A percentile compares a stretch with the other conserved stretches of the same genome.
phyloP scores from a whole-genome alignment of 2,329 filamentous ascomycete genomes.

The Coniochaeta sp. region DNA sequence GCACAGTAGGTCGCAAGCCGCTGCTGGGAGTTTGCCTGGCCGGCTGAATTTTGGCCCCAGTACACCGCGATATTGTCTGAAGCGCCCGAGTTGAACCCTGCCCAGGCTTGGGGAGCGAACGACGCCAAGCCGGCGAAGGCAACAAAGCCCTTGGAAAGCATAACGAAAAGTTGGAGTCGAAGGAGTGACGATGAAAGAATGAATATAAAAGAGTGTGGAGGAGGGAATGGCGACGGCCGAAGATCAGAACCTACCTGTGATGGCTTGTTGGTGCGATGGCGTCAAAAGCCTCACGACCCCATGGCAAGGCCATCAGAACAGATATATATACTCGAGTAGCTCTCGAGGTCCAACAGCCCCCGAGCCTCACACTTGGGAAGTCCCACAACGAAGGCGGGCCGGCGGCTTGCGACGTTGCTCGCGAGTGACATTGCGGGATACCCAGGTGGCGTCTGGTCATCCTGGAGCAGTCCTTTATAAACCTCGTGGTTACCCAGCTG shows the following conservation, averaged over 20 bases:
- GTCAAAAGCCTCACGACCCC: neutral
- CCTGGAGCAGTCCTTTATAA: neutral
- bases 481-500: neutral
- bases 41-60: conserved; percentile 63
- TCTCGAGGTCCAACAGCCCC: too few relatives aligned
- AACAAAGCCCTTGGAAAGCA: conserved; percentile 1
- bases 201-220: neutral
- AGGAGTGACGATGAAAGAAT: conserved; percentile 1
- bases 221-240: neutral
- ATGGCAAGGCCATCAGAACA: neutral
- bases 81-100: conserved; percentile 38
- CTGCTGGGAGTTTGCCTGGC: conserved; percentile 42
- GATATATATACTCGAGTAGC: neutral
- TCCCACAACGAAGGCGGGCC: neutral
- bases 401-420: conserved; percentile 2
- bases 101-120: conserved; percentile 17
- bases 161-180: conserved; percentile 4
- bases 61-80: conserved; percentile 55
- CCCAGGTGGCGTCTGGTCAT: neutral
- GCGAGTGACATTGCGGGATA: neutral
- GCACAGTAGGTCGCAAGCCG: conserved; percentile 52
- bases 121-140: conserved; percentile 9
- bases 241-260: conserved; percentile 3
- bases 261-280: neutral
- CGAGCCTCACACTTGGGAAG: neutral